phyloP scores from a whole-genome alignment of 441 rosid genomes.

The Arabidopsis hybrid region DNA sequence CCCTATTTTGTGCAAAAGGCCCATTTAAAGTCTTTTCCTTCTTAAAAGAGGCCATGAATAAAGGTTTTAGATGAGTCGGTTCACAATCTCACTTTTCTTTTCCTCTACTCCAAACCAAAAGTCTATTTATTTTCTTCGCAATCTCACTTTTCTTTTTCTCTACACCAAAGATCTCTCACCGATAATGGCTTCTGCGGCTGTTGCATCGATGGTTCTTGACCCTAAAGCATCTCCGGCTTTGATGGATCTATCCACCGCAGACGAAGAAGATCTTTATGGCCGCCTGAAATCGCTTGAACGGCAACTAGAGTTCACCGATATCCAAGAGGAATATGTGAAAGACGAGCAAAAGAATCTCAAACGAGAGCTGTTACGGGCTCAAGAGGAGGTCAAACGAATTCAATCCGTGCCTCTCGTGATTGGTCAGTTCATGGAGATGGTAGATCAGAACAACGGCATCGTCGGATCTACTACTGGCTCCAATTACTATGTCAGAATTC shows the following conservation, averaged over 20 bases:
- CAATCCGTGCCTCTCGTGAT: constrained; percentile 96
- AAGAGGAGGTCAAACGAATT: constrained; percentile 98
- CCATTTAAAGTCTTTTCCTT: neutral
- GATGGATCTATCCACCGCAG: constrained; percentile 41
- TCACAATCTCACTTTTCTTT: neutral
- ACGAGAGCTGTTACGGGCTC: constrained; percentile 89
- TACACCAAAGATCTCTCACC: constrained; percentile 38
- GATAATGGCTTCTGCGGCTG: constrained; percentile 48
- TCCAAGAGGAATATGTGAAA: constrained; percentile 95
- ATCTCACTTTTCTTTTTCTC: constrained; percentile 38
- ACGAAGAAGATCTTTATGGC: constrained; percentile 89
- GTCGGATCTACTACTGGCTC: constrained; percentile 99
- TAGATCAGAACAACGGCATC: constrained; percentile 95
- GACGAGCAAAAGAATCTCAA: constrained; percentile 97
- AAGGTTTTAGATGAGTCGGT: neutral
- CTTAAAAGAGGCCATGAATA: neutral
- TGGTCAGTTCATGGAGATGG: constrained; percentile 99
- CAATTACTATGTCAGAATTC: constrained; percentile 89
- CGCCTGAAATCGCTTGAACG: constrained; percentile 78
- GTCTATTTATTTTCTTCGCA: neutral
- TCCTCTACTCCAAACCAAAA: no score
- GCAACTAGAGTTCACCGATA: constrained; percentile 91
- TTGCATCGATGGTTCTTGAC: constrained; percentile 58
- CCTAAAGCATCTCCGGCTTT: constrained; percentile 51
- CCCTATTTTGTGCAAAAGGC: neutral